Conservation (phyloP, 176 grass and related monocot genomes). For the Puya raimondii region DNA sequence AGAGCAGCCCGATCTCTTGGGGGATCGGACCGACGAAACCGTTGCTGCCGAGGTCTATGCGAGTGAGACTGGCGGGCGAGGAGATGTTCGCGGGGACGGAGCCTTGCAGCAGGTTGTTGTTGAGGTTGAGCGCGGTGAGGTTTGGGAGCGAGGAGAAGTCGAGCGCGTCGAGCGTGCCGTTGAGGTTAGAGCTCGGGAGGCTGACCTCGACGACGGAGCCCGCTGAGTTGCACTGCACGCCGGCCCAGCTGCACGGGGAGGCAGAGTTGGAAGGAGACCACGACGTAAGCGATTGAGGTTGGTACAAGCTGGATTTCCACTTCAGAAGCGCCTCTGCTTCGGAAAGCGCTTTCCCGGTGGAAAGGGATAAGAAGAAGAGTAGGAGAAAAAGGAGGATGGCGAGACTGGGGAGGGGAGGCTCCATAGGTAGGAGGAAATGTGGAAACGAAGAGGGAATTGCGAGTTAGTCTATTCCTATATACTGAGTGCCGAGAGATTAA, state of each 20-base stretch:
- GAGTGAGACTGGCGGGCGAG: conserved; percentile 16
- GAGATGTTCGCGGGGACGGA: conserved; percentile 33
- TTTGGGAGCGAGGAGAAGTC: conserved; percentile 34
- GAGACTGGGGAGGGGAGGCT: no score
- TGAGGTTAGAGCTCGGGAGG: conserved; percentile 29
- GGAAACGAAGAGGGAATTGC: no score
- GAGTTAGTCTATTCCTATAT: no score
- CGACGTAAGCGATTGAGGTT: conserved; percentile 25
- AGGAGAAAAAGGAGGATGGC: no score
- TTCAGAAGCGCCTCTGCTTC: conserved; percentile 41
- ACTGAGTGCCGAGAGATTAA: no score
- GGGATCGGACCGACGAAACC: conserved; percentile 19
- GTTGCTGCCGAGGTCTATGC: conserved; percentile 26
- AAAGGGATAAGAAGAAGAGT: no score
- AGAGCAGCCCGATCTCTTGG: conserved; percentile 24
- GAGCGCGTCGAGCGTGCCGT: conserved; percentile 48
- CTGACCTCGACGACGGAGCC: conserved; percentile 37
- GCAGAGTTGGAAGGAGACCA: conserved; percentile 32
- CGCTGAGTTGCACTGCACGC: conserved; percentile 40
- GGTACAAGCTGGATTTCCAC: conserved; percentile 55
- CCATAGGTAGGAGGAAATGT: no score
- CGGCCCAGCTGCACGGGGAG: conserved; percentile 51
- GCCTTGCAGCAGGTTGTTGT: conserved; percentile 45
- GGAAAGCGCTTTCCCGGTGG: no score
- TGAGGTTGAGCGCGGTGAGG: conserved; percentile 55